Evolutionary conservation across 495 filamentous ascomycete species (phyloP).

Genomic region (Recurvomyces mirabilis): DNA sequence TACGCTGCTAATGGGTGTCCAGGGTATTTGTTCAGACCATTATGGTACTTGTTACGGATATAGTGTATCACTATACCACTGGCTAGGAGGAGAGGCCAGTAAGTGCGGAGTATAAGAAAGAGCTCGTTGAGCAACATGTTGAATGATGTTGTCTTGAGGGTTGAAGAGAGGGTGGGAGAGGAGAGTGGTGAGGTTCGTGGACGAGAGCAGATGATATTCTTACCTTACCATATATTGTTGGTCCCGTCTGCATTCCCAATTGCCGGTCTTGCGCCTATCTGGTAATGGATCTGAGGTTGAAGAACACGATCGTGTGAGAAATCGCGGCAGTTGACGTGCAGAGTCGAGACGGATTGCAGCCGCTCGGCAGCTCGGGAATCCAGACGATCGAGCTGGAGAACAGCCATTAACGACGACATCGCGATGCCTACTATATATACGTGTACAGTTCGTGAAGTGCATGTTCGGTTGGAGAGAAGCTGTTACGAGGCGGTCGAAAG

Average conservation of each 20-base stretch:
- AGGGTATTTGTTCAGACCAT: constrained; percentile 35
- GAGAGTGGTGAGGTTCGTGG: too few relatives aligned
- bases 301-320: not conserved
- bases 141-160: constrained; percentile 5
- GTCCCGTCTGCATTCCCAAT: too few relatives aligned
- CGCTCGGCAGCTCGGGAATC: not conserved
- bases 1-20: constrained; percentile 29
- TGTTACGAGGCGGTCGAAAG: too few relatives aligned
- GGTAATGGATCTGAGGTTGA: too few relatives aligned
- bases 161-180: not conserved
- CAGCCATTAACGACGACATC: too few relatives aligned
- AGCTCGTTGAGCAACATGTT: constrained; percentile 27
- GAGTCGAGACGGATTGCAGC: not conserved
- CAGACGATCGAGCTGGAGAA: not conserved
- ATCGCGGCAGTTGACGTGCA: constrained; percentile 1
- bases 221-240: too few relatives aligned
- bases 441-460: too few relatives aligned
- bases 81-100: constrained; percentile 37
- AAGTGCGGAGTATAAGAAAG: constrained; percentile 31
- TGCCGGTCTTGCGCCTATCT: too few relatives aligned
- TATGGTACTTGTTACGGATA: constrained; percentile 46
- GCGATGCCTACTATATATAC: too few relatives aligned
- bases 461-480: too few relatives aligned
- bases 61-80: constrained; percentile 34
- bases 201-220: too few relatives aligned